Conservation (phyloP, 768 basidiomycete species). For the Panellus pusillus region DNA sequence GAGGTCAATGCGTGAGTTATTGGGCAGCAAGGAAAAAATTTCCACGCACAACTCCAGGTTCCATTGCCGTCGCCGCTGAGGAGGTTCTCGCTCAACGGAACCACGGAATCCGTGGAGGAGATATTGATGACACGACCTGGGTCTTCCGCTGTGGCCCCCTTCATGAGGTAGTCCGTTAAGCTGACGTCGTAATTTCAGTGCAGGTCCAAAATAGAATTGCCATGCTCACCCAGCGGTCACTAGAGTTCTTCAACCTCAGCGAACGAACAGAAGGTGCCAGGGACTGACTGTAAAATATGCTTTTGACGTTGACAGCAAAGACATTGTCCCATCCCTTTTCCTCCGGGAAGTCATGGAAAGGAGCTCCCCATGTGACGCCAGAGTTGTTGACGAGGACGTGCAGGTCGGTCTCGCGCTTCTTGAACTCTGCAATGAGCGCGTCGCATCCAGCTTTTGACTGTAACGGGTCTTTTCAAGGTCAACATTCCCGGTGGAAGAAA, state of each 20-base stretch:
- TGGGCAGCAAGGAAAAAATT: not conserved
- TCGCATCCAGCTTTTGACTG: constrained; percentile 38
- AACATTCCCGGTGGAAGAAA: constrained; percentile 36
- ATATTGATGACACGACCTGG: constrained; percentile 65
- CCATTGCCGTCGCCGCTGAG: constrained; percentile 20
- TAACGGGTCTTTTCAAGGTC: constrained; percentile 55
- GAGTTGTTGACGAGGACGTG: constrained; percentile 68
- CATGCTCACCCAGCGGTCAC: constrained; percentile 19
- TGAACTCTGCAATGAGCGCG: constrained; percentile 47
- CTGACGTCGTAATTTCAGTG: constrained; percentile 7
- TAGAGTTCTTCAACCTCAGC: not conserved
- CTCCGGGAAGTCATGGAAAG: constrained; percentile 48
- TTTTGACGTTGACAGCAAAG: constrained; percentile 12
- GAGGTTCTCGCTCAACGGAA: constrained; percentile 17
- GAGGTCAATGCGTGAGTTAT: not conserved
- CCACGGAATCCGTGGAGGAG: constrained; percentile 20
- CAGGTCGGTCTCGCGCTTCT: constrained; percentile 50
- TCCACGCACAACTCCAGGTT: constrained; percentile 16
- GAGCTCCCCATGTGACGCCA: constrained; percentile 55
- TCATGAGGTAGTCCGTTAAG: constrained; percentile 20
- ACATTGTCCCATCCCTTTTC: constrained; percentile 22
- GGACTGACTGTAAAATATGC: constrained; percentile 11
- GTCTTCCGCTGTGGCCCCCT: constrained; percentile 38
- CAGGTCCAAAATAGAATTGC: not conserved
- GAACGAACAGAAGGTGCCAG: not conserved